Evolutionary conservation across 75 land plant genomes (phyloP).

Genomic region (Pinus taeda): DNA sequence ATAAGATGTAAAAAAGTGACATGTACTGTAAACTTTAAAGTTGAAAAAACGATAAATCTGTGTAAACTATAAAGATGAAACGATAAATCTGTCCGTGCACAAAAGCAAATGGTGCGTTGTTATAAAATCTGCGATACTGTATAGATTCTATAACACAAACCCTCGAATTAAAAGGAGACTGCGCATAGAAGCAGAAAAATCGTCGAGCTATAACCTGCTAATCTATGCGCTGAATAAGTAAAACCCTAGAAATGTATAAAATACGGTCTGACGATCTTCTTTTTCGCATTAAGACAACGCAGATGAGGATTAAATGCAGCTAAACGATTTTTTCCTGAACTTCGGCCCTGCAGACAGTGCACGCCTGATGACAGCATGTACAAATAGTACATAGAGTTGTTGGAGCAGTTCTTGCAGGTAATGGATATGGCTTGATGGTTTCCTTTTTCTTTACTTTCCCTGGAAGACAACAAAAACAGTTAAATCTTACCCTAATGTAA

Average conservation of each 20-base stretch:
- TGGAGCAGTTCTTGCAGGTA: neutral
- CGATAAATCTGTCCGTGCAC: no score
- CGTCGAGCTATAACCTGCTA: no score
- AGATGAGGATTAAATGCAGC: neutral
- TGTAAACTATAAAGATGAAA: no score
- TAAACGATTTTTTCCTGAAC: neutral
- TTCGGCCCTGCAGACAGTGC: neutral
- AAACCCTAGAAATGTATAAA: neutral
- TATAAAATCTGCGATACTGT: no score
- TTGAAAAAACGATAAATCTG: no score
- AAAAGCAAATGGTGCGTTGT: no score
- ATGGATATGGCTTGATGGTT: no score
- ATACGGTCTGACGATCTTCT: no score
- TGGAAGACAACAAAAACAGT: neutral
- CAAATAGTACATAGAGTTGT: neutral
- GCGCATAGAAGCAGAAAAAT: neutral
- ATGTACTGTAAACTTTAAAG: no score
- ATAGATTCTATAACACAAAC: no score
- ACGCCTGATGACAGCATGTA: neutral
- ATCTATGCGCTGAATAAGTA: neutral
- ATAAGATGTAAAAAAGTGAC: no score
- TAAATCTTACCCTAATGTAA: neutral
- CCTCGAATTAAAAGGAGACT: no score
- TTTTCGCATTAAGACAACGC: neutral
- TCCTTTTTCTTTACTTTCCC: neutral